Base-by-base conservation (phyloP, 257 asterid species). In the Nicotiana benthamiana region DNA sequence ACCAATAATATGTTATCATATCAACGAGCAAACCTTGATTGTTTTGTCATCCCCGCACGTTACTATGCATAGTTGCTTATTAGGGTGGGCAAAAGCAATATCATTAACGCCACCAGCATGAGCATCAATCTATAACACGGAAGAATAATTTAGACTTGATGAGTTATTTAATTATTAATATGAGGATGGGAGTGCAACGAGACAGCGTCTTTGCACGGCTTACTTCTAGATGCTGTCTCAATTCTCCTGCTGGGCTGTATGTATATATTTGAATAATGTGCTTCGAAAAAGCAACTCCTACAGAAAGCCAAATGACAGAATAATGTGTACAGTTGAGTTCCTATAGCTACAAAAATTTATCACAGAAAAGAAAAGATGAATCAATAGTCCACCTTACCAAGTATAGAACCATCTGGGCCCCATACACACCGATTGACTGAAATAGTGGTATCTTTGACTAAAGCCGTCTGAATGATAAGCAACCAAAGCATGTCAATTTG, bases 381-480 rank as follows among this genome's bases (percentile, higher is more conserved):
- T 43, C 76, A 46, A 48, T 22, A 7, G 4, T 2, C 40, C 15
- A 61, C 28, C 81, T 46, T 91, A 95, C 99, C 99, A 81, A 95
- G 93, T 84, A 94, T 92, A 83, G 98, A 90, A 80, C 98, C 98
- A 87, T 95, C 99, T 24, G 97, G 94, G 64, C 96, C 97, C 98
- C 99, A 95, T 74, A 92, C 94, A 56, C 97, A 93, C 86, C 96
- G 88, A 81, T 95, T 95, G 61, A 95, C 99, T 68, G 97, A 90
- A 81, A 91, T 87, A 15, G 96, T 90, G 10, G 95, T 94, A 88
- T 95, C 99, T 85, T 93, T 91, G 76, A 91, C 98, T 89, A 95
- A 85, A 51, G 94, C 91, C 54, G 96, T 89, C 99, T 95, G 90
- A 64, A 85, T n/a, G 83, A 87, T 64, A 64, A 48, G 76, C 54